A percentile compares a stretch with the other conserved stretches of the same genome.
These are phyloP conservation scores for Fonsecaea pedrosoi DNA, from an alignment of 2,329 filamentous ascomycete species.

Conservation along the genomic window DNA sequence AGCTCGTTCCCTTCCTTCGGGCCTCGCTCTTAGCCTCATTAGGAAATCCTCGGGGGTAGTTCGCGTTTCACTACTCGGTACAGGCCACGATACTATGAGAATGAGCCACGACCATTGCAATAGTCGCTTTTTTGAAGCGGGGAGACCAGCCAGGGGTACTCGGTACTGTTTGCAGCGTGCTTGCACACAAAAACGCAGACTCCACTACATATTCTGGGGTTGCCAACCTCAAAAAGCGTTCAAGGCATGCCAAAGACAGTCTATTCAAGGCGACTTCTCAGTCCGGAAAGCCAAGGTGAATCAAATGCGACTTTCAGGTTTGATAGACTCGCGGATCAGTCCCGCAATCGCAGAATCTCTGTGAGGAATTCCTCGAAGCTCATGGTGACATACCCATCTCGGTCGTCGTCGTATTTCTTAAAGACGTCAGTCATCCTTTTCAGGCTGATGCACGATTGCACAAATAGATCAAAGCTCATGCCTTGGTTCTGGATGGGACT, in stretches of 20 bases:
- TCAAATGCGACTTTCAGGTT: not conserved
- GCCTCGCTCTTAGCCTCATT: not conserved
- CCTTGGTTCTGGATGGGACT: slow-evolving; percentile 60
- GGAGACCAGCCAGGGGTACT: not conserved
- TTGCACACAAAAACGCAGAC: not conserved
- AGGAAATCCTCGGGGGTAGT: not conserved
- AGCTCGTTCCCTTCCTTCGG: slow-evolving; percentile 4
- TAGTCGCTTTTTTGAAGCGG: not conserved
- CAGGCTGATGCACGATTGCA: slow-evolving; percentile 94
- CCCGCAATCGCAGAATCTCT: slow-evolving; percentile 39
- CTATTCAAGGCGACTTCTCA: not conserved
- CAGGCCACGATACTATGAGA: not conserved
- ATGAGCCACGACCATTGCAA: not conserved
- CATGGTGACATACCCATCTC: slow-evolving; percentile 87
- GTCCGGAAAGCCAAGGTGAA: not conserved
- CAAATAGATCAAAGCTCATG: slow-evolving; percentile 94
- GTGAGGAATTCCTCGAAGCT: slow-evolving; percentile 83
- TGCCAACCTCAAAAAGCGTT: not conserved
- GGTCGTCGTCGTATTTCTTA: slow-evolving; percentile 97
- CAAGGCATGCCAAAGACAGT: not conserved
- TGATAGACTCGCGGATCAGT: slow-evolving; percentile 25
- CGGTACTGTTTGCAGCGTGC: not conserved
- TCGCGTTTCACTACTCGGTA: not conserved
- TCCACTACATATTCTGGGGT: not conserved
- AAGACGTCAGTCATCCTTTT: slow-evolving; percentile 99